Evolutionary conservation across 148 eudicot genomes (phyloP), one percentile per base, ranked within the genome.

Genomic region (Cornus kousa): DNA sequence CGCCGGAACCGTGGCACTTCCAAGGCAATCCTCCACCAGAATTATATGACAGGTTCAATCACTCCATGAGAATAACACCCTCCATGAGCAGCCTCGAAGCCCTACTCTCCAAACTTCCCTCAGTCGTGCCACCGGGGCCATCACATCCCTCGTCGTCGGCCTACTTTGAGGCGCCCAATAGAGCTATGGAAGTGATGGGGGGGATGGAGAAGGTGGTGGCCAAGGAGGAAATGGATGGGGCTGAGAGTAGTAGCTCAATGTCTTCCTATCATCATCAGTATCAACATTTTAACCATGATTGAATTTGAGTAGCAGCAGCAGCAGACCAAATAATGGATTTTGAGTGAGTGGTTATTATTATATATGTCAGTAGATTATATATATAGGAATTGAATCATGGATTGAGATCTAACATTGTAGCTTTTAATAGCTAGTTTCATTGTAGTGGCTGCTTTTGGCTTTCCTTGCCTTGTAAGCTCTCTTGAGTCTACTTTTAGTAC

Each of bases 71-170:
- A 74, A 91, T 94, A 78, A 82, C 98, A 68, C 99, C 99, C 0
- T 96, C 99, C 2, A 93, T 96, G 99, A 93, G 94, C 81, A 96
- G 99, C 89, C 91, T 96, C 0, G 97, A 96, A 80, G 91, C 98
- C 16, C 87, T 96, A 43, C 93, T 96, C 35, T 92, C 99, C 1
- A 93, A 96, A 70, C 95, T 96, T 24, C 99, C 99, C 9, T 90
- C 97, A 0, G 97, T 96, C 0, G 86, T 88, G 72, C 97, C 98
- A n/a, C 2, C 85, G 73, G 16, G 8, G 48, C 48, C 48, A 43
- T 43, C 48, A 43, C 48, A 4, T 43, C 73, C 79, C 1, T 73
- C 73, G 72, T 76, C 75, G 4, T 59, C 80, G 28, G 74, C 83
- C n/a, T 82, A 77, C 79, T 85, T 74, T 3, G 90, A 84, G 62